These are phyloP conservation scores for Backusella psychrophila DNA, from an alignment of 192 early-diverging fungal genomes.

Conservation along the genomic window DNA sequence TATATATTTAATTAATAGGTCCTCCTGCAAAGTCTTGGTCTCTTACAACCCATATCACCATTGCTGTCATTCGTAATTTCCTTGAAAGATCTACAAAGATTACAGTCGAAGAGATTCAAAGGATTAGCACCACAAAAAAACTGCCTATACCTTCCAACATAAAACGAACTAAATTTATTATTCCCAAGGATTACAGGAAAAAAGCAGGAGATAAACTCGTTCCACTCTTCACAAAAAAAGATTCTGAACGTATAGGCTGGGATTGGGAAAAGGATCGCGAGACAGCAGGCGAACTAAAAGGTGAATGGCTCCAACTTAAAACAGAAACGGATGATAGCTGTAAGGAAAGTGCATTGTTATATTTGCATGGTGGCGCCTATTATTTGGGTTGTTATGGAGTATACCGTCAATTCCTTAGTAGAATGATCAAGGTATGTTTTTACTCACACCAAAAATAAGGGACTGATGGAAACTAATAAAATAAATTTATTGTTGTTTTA, in stretches of 20 bases:
- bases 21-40: constrained; percentile 48
- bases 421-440: constrained; percentile 45
- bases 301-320: constrained; percentile 38
- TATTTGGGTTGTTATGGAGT: constrained; percentile 36
- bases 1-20: constrained; percentile 20
- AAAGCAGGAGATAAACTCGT: constrained; percentile 34
- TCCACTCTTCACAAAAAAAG: constrained; percentile 26
- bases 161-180: background rate
- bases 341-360: constrained; percentile 60
- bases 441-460: background rate
- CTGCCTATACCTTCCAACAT: constrained; percentile 24
- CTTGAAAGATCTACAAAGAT: constrained; percentile 16
- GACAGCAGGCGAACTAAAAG: constrained; percentile 23
- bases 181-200: constrained; percentile 33
- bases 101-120: constrained; percentile 41
- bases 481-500: background rate
- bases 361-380: constrained; percentile 78
- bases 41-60: constrained; percentile 29
- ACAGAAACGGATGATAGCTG: constrained; percentile 9
- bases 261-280: constrained; percentile 41
- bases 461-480: background rate
- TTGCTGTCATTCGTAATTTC: constrained; percentile 35
- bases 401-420: constrained; percentile 40
- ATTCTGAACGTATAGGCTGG: constrained; percentile 37
- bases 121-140: constrained; percentile 20